Evolutionary conservation across 768 basidiomycete species (phyloP).

Genomic region (Trametes sanguinea): DNA sequence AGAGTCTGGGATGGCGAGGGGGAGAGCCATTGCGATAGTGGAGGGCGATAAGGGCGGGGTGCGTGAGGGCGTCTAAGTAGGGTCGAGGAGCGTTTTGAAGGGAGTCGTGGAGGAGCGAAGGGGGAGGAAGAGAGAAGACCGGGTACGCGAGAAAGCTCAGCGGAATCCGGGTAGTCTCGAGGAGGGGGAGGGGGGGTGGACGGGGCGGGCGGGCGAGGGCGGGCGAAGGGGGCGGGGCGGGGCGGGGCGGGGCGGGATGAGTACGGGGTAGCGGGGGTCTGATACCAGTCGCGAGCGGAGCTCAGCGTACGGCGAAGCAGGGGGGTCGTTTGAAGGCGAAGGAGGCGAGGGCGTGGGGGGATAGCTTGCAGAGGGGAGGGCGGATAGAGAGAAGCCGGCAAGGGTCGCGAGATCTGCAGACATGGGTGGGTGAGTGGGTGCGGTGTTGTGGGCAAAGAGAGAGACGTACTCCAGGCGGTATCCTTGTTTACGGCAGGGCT

Average conservation of each 20-base stretch:
- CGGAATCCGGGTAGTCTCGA: constrained; percentile 50
- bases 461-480: constrained; percentile 49
- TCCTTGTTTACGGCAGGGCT: constrained; percentile 54
- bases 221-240: constrained; percentile 35
- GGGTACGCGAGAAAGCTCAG: constrained; percentile 50
- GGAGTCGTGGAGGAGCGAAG: constrained; percentile 13
- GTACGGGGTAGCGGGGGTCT: neutral
- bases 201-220: constrained; percentile 2
- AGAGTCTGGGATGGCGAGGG: constrained; percentile 42
- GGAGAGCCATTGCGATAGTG: constrained; percentile 42
- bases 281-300: constrained; percentile 39
- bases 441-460: constrained; percentile 5
- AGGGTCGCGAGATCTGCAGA: constrained; percentile 87
- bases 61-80: constrained; percentile 22
- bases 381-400: constrained; percentile 74
- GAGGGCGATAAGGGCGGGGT: constrained; percentile 26
- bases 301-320: constrained; percentile 39
- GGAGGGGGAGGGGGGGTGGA: constrained; percentile 36
- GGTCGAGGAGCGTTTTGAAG: constrained; percentile 29
- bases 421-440: constrained; percentile 6
- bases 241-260: constrained; percentile 18
- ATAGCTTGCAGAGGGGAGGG: constrained; percentile 29
- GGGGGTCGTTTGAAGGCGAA: constrained; percentile 20
- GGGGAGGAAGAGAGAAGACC: constrained; percentile 20
- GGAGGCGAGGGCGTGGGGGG: constrained; percentile 34